Evolutionary conservation across 768 basidiomycete species (phyloP), one percentile per base, ranked within the genome.

Genomic region (Megacollybia marginata): DNA sequence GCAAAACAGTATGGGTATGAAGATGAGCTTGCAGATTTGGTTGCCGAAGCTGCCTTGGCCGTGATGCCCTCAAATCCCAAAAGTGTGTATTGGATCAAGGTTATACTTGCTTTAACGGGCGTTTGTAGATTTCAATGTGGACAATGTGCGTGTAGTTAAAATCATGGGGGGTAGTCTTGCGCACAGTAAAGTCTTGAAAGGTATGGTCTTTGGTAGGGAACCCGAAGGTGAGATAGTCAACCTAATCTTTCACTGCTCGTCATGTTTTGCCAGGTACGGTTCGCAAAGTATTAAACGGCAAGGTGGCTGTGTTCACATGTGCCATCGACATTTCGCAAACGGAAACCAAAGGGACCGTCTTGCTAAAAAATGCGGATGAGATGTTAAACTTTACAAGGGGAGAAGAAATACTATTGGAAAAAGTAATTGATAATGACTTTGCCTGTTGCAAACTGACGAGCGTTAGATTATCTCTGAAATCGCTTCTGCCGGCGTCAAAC

Each of bases 1-100:
- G 88, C 95, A 32, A 99, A 99, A 66, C 96, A 99, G 64, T 97
- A 98, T 47, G 95, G 95, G 4, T 84, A 82, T 42, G 95, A 98
- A 68, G 88, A 92, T 48, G 72, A 75, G 38, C 78, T 98, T 0
- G 75, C 93, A 2, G 65, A 73, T 2, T 79, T 98, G 9, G 94
- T 97, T 5, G 88, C 95, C 9, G 94, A 98, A 60, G 96, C 96
- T 1, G 89, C 92, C 0, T 69, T 98, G 20, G 79, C 84, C 2
- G 86, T 97, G 57, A 96, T 98, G 93, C 91, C 92, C 4, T 63
- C 74, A 1, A 90, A 89, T 62, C 80, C 82, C 8, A 85, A 86
- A 62, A 85, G 23, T 28, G 23, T 28, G 23, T 28, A 3, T 28
- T 28, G 23, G 23, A 28, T 28, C 23, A 28, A 28, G 23, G 23